phyloP scores from a whole-genome alignment of 164 flowering plant species.

The Santalum album region DNA sequence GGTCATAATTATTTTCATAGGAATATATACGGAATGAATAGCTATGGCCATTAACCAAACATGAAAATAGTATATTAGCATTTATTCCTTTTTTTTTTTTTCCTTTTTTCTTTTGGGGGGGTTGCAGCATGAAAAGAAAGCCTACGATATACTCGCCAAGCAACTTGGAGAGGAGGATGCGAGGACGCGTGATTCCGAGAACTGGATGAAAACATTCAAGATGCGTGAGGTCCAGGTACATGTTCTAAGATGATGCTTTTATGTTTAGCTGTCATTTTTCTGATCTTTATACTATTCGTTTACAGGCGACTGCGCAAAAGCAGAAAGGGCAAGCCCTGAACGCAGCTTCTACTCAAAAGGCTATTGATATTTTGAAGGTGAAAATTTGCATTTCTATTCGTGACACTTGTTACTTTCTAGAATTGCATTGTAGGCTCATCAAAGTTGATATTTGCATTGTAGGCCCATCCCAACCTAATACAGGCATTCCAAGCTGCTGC shows the following conservation, averaged over 20 bases:
- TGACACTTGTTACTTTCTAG: no score
- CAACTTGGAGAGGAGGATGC: slow-evolving; percentile 98
- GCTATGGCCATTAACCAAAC: no score
- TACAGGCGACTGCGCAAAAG: slow-evolving; percentile 79
- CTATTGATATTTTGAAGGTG: slow-evolving; percentile 82
- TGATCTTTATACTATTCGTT: neutral
- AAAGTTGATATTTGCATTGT: slow-evolving; percentile 6
- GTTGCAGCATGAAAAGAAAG: slow-evolving; percentile 87
- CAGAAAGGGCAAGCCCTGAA: slow-evolving; percentile 76
- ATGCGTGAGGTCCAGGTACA: slow-evolving; percentile 84
- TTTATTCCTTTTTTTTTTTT: no score
- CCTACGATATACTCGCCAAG: slow-evolving; percentile 90
- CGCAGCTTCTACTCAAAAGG: slow-evolving; percentile 71
- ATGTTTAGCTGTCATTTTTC: no score
- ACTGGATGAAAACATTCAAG: slow-evolving; percentile 95
- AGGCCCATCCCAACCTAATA: slow-evolving; percentile 75
- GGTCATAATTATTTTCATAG: no score
- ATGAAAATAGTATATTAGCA: no score
- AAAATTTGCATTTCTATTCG: neutral
- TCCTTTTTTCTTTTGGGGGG: no score
- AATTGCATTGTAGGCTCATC: neutral
- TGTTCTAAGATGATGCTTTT: neutral
- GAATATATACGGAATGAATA: no score
- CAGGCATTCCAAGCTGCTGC: slow-evolving; percentile 85
- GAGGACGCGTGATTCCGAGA: slow-evolving; percentile 84